Evolutionary conservation across 495 filamentous ascomycete species (phyloP).

Genomic region (Tricharina praecox): DNA sequence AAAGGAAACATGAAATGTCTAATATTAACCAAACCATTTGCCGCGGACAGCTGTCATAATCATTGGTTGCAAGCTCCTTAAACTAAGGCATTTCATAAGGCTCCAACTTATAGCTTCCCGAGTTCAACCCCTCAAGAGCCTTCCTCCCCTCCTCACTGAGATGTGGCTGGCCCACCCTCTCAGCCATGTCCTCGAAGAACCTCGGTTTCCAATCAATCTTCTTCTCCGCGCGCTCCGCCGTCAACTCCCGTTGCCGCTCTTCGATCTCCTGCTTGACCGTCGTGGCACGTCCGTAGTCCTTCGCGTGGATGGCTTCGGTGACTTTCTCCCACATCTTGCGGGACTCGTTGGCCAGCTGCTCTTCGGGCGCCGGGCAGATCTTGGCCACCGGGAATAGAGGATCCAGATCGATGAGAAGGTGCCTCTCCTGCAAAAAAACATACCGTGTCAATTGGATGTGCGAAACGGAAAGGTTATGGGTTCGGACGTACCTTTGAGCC

Average conservation of each 20-base stretch:
- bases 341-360: constrained; percentile 79
- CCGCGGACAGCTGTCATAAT: not conserved
- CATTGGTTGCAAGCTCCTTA: not conserved
- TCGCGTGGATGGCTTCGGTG: constrained; percentile 68
- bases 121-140: constrained; percentile 17
- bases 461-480: too few species aligned
- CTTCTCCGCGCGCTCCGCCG: constrained; percentile 52
- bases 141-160: constrained; percentile 22
- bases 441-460: too few species aligned
- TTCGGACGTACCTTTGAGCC: constrained; percentile 20
- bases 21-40: not conserved
- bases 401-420: constrained; percentile 64
- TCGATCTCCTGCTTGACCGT: constrained; percentile 79
- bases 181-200: constrained; percentile 44
- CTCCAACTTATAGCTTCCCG: constrained; percentile 15
- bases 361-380: constrained; percentile 51
- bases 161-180: constrained; percentile 16
- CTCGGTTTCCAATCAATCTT: constrained; percentile 63
- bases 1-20: not conserved
- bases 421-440: constrained; percentile 43
- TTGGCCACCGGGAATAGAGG: constrained; percentile 66
- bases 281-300: constrained; percentile 71
- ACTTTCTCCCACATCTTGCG: constrained; percentile 74
- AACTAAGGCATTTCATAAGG: not conserved
- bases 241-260: constrained; percentile 71